Conservation (phyloP, 139 green algal species). For the Chlamydomonas asymmetrica region DNA sequence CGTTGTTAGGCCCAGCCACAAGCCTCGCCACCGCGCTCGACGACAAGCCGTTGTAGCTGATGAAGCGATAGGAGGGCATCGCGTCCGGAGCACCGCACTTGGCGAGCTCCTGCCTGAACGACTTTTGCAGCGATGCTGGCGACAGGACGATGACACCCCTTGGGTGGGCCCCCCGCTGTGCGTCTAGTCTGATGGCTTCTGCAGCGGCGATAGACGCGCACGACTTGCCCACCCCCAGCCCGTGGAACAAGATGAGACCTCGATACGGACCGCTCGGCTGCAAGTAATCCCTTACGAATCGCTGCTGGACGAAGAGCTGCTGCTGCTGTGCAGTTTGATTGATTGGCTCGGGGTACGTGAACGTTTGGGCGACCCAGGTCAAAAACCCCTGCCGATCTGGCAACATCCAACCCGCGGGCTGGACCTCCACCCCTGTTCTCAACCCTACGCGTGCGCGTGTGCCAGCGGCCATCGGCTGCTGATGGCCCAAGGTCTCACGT, state of each 20-base stretch:
- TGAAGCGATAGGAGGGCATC: slow-evolving; percentile 1
- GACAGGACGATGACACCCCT: slow-evolving; percentile 8
- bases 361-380: too few relatives aligned
- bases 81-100: slow-evolving; percentile 2
- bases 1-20: background rate
- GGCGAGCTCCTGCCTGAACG: slow-evolving; percentile 1
- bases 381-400: too few relatives aligned
- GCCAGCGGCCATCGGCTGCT: too few relatives aligned
- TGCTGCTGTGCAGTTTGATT: too few relatives aligned
- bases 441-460: too few relatives aligned
- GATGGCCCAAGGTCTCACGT: too few relatives aligned
- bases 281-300: slow-evolving; percentile 8
- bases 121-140: slow-evolving; percentile 10
- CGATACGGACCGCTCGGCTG: slow-evolving; percentile 7
- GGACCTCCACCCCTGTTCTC: too few relatives aligned
- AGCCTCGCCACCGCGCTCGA: background rate
- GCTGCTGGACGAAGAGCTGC: slow-evolving; percentile 5
- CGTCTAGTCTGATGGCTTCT: slow-evolving; percentile 2
- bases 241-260: slow-evolving; percentile 25
- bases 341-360: too few relatives aligned
- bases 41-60: slow-evolving; percentile 14
- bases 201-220: slow-evolving; percentile 15
- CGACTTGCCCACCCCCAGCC: slow-evolving; percentile 20
- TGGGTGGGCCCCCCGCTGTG: background rate
- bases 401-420: too few relatives aligned